phyloP scores from a whole-genome alignment of 2,329 filamentous ascomycete genomes.

The Bipolaris sorokiniana region DNA sequence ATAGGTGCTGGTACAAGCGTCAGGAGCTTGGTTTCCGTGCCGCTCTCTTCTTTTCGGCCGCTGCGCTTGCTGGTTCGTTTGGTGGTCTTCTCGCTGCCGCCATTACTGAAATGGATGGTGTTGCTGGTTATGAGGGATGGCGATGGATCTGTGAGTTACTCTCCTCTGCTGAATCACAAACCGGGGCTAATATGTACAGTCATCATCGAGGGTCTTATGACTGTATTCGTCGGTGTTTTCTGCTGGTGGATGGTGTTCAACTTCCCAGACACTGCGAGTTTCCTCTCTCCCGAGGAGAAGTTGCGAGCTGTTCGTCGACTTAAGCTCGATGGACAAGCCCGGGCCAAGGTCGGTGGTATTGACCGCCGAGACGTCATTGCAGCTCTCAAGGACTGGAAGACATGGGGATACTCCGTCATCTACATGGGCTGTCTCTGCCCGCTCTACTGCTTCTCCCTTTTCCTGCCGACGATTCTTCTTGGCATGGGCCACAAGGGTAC shows the following conservation, averaged over 20 bases:
- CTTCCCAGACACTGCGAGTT: constrained; percentile 66
- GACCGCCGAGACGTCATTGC: constrained; percentile 49
- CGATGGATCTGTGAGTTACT: constrained; percentile 45
- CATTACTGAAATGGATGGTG: constrained; percentile 67
- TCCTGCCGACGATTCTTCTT: constrained; percentile 57
- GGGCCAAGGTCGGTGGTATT: constrained; percentile 60
- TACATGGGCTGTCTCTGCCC: constrained; percentile 66
- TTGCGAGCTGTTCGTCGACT: constrained; percentile 67
- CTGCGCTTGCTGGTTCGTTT: constrained; percentile 65
- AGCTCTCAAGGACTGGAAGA: constrained; percentile 57
- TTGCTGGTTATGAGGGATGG: constrained; percentile 54
- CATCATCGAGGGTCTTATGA: constrained; percentile 48
- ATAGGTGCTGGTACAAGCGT: constrained; percentile 60
- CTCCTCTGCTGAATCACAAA: neutral
- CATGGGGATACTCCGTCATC: constrained; percentile 62
- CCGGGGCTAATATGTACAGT: constrained; percentile 29
- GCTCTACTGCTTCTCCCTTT: constrained; percentile 45
- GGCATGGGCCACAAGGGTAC: constrained; percentile 63
- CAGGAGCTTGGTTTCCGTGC: constrained; percentile 61
- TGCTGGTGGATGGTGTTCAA: constrained; percentile 67
- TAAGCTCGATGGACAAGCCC: constrained; percentile 71
- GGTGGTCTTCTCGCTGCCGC: constrained; percentile 63
- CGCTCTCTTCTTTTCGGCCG: constrained; percentile 65
- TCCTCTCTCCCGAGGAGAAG: constrained; percentile 60
- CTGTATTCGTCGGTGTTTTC: constrained; percentile 45